Percentiles rank a stretch among this genome's conserved stretches.
These are phyloP conservation scores for Globisporangium spinosum DNA, from an alignment of 352 stramenopile genomes.

Conservation along the genomic window DNA sequence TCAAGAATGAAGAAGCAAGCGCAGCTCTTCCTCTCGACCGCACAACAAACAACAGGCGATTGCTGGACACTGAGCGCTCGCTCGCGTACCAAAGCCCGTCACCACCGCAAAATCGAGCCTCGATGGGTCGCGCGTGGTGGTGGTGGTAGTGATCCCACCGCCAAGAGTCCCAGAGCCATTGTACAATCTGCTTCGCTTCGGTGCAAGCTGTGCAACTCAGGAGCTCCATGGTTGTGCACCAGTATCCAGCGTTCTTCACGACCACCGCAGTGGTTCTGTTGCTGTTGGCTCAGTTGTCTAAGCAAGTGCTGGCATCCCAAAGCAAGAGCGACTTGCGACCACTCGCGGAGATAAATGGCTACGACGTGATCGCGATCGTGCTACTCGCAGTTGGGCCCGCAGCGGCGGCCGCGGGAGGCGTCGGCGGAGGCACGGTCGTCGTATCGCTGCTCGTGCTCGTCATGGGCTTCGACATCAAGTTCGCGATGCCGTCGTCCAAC, in stretches of 20 bases:
- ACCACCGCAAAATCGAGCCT: neutral
- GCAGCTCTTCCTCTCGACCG: neutral
- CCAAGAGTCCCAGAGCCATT: neutral
- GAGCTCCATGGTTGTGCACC: neutral
- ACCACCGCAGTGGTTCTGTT: neutral
- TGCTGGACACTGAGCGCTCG: neutral
- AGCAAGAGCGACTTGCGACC: slow-evolving; percentile 16
- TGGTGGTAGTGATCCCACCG: neutral
- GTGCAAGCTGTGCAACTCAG: neutral
- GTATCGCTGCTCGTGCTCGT: slow-evolving; percentile 56
- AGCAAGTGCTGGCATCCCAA: neutral
- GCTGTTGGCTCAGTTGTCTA: neutral
- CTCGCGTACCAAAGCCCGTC: neutral
- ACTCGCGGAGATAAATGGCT: slow-evolving; percentile 41
- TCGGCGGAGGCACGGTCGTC: slow-evolving; percentile 48
- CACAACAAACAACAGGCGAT: neutral
- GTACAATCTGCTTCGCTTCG: neutral
- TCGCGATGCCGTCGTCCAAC: slow-evolving; percentile 51
- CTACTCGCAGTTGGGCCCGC: slow-evolving; percentile 47
- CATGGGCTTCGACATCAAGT: slow-evolving; percentile 69
- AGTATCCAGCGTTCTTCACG: neutral
- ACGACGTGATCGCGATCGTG: slow-evolving; percentile 38
- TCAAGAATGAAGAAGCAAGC: neutral
- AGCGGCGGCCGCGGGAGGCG: slow-evolving; percentile 35
- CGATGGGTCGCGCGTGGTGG: neutral